phyloP scores from a whole-genome alignment of 805 yeast species.

The Suhomyces canberraensis region DNA sequence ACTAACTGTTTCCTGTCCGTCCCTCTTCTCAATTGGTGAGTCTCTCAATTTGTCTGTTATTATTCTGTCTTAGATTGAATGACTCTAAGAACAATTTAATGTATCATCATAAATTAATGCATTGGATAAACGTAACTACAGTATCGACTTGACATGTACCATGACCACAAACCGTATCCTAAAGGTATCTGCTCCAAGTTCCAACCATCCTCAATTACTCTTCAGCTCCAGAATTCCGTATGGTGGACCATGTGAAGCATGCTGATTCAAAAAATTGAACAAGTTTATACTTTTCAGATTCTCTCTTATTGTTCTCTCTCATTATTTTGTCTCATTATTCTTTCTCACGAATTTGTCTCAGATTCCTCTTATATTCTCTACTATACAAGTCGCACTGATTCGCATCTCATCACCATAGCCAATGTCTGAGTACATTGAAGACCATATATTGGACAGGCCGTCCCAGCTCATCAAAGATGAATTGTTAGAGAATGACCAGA shows the following conservation, averaged over 20 bases:
- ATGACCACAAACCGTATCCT: slow-evolving; percentile 94
- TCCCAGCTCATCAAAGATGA: neutral
- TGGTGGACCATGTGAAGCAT: slow-evolving; percentile 97
- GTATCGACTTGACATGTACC: slow-evolving; percentile 61
- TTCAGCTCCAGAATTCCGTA: slow-evolving; percentile 86
- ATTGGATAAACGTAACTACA: slow-evolving; percentile 64
- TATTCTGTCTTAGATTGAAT: too few species aligned
- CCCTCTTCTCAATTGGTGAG: too few species aligned
- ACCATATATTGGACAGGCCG: neutral
- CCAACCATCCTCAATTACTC: slow-evolving; percentile 92
- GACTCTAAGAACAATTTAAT: slow-evolving; percentile 60
- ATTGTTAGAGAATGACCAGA: neutral
- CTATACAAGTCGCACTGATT: too few species aligned
- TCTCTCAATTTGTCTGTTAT: too few species aligned
- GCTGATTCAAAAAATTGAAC: slow-evolving; percentile 70
- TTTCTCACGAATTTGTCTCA: too few species aligned
- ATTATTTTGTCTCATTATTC: too few species aligned
- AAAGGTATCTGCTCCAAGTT: slow-evolving; percentile 92
- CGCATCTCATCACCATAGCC: too few species aligned
- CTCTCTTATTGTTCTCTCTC: too few species aligned
- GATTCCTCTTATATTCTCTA: neutral
- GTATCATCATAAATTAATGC: slow-evolving; percentile 75
- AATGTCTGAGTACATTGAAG: slow-evolving; percentile 3
- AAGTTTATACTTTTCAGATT: too few species aligned
- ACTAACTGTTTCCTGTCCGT: too few species aligned